Base-by-base conservation (phyloP, 345 rosid species). In the Sapria himalayana region DNA sequence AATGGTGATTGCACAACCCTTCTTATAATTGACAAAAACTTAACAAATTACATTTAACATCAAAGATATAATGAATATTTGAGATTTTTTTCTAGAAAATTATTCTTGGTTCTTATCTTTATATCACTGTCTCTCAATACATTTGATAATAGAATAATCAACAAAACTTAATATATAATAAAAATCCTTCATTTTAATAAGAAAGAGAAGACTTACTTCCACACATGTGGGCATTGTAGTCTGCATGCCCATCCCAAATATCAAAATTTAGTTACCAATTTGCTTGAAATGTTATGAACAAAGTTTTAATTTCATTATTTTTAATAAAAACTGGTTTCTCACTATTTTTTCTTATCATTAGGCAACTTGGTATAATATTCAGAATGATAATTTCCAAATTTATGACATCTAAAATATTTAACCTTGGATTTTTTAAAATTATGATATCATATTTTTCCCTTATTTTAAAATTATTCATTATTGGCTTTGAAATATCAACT, bases 381-480 rank as follows among this genome's bases (percentile, higher is more conserved):
- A 15, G 23, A 37, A 18, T n/a, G 19, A 19, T 27, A 39, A 20
- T 39, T 20, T n/a, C n/a, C n/a, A 3, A 22, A 32, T 11, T 46
- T 46, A 23, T 46, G 23, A 35, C 20, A 35, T 22, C 15, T 34
- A 22, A 25, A 48, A 5, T 36, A 48, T 18, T 37, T 17, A 17
- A 48, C 41, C 21, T 39, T 29, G 22, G 32, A 29, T 15, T 49
- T 49, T 37, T 49, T 18, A 21, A 29, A 15, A 0, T 17, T 33
- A 14, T 25, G 25, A 25, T 16, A 5, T 0, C 46, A 13, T 17
- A 42, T 38, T 19, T 15, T 25, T 0, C 52, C 36, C 37, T 37
- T 51, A 18, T 43, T 25, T 19, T 25, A 15, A 33, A 5, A 32
- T 31, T 45, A 7, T 5, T 17, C 23, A 10, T 27, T 23, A 19